Conservation (phyloP, 169 alveolate genomes). For the Eimeria acervulina region DNA sequence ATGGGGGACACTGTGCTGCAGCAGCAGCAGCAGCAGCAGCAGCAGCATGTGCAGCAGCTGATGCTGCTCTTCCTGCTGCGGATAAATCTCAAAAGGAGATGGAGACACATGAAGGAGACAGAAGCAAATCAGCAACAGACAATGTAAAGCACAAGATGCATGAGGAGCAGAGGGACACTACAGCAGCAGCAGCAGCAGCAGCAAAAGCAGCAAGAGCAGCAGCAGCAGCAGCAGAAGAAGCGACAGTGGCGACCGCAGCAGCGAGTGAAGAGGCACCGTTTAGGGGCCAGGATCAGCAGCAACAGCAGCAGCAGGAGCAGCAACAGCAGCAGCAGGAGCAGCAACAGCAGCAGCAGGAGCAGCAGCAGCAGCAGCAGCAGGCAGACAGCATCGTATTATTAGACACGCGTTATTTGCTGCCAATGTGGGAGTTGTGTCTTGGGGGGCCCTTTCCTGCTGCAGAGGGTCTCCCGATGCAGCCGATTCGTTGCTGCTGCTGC, state of each 20-base stretch:
- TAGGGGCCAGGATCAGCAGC: not conserved
- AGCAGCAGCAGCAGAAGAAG: not conserved
- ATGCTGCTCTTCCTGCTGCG: no score
- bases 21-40: not conserved
- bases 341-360: slow-evolving; percentile 29
- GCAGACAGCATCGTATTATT: not conserved
- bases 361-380: slow-evolving; percentile 10
- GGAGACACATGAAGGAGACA: no score
- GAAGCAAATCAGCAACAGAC: no score
- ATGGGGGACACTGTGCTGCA: not conserved
- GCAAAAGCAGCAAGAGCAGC: slow-evolving; percentile 1
- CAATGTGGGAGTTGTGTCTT: slow-evolving; percentile 1
- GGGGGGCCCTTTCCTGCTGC: slow-evolving; percentile 17
- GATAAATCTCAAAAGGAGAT: no score
- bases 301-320: slow-evolving; percentile 1
- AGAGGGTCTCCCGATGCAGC: not conserved
- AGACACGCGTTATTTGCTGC: slow-evolving; percentile 2
- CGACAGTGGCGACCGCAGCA: no score
- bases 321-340: not conserved
- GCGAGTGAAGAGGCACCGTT: not conserved
- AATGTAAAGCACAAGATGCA: no score
- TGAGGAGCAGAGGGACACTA: not conserved
- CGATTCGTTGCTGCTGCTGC: slow-evolving; percentile 58
- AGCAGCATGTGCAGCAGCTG: not conserved
- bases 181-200: slow-evolving; percentile 24